Evolutionary conservation across 164 flowering plant genomes (phyloP), one percentile per base, ranked within the genome.

Genomic region (Piper betle): DNA sequence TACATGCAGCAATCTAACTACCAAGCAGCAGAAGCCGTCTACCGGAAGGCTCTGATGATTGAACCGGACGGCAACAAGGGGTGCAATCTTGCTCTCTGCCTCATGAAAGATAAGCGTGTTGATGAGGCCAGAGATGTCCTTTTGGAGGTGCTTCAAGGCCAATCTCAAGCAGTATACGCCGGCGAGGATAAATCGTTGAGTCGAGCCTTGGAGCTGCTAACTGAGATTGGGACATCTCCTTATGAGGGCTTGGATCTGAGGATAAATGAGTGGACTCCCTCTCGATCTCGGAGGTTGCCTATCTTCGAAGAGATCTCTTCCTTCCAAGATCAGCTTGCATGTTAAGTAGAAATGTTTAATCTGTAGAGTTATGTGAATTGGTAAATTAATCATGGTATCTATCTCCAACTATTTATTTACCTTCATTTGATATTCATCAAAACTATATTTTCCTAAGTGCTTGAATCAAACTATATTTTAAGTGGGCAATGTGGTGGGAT

Each of bases 1-100:
- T 93, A 90, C 64, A 87, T 88, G 97, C 96, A 93, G 57, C 78
- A 83, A 64, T 20, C 60, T 0, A 86, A 93, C 72, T 86, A 69
- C 71, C 52, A 69, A 37, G 80, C 87, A 53, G 98, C 98, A 0
- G 98, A 90, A 63, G 84, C 66, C 1, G 96, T 88, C 1, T 88
- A 91, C 60, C 50, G 75, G 16, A 87, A 87, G 71, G 98, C 96
- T 16, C 98, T 85, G 53, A 61, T 74, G 79, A 79, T 88, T 4
- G 95, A 88, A 9, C 86, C 96, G 0, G 98, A 88, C 58, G 77
- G 83, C 19, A 91, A 88, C 74, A 91, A 88, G 68, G 90, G 91
- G 60, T 85, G 87, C 76, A 91, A 88, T 68, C 62, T 91, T 66
- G 76, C 75, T 55, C 67, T 76, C 0, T 87, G 87, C 64, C 71